A percentile compares a stretch with the other conserved stretches of the same genome.
Evolutionary conservation across 140 eudicot genomes (phyloP).

Genomic region (Ambrosia hybrid): DNA sequence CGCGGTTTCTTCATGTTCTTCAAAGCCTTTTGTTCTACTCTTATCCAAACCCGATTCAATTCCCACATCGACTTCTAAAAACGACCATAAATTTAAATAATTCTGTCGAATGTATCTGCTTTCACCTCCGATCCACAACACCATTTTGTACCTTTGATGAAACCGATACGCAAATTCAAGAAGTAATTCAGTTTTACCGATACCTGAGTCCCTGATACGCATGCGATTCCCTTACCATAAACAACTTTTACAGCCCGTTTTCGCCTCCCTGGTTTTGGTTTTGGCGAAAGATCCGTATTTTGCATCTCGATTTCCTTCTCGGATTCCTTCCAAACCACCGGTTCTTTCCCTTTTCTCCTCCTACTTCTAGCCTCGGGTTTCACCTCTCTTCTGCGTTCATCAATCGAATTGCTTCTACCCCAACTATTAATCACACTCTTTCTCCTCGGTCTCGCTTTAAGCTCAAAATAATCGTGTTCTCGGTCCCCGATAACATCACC

Average conservation of each 20-base stretch:
- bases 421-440: slow-evolving; percentile 61
- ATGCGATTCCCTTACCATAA: slow-evolving; percentile 91
- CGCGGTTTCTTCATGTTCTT: slow-evolving; percentile 95
- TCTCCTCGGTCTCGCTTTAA: slow-evolving; percentile 71
- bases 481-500: slow-evolving; percentile 91
- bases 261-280: slow-evolving; percentile 57
- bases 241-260: slow-evolving; percentile 66
- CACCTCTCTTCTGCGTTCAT: slow-evolving; percentile 49
- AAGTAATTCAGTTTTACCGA: slow-evolving; percentile 93
- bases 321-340: slow-evolving; percentile 89
- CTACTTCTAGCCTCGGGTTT: slow-evolving; percentile 46
- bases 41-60: slow-evolving; percentile 67
- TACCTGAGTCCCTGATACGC: slow-evolving; percentile 94
- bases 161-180: slow-evolving; percentile 86
- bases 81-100: slow-evolving; percentile 84
- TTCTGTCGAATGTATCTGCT: slow-evolving; percentile 92
- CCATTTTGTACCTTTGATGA: slow-evolving; percentile 95
- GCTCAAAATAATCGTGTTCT: slow-evolving; percentile 83
- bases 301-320: slow-evolving; percentile 98
- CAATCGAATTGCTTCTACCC: slow-evolving; percentile 71
- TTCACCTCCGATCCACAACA: slow-evolving; percentile 97
- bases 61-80: slow-evolving; percentile 84
- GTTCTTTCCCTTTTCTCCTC: slow-evolving; percentile 85
- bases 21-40: slow-evolving; percentile 78
- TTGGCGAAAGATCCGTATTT: slow-evolving; percentile 41